Evolutionary conservation across 495 filamentous ascomycete species (phyloP).

Genomic region (Hypoxylon crocopeplum): DNA sequence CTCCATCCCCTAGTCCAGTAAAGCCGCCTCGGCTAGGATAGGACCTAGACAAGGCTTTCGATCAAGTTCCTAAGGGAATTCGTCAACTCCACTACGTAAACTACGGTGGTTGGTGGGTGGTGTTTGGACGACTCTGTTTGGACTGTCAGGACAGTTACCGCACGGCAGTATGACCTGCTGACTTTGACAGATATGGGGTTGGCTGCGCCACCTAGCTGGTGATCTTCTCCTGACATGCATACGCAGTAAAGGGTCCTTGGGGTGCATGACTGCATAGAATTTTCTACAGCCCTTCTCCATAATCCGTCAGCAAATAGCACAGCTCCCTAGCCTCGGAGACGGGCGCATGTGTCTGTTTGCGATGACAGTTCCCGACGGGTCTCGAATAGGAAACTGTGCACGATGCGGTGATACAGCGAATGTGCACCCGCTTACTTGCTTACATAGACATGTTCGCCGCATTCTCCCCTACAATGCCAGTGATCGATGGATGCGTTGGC

Average conservation of each 20-base stretch:
- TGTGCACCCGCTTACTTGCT: background rate
- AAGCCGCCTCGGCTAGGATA: background rate
- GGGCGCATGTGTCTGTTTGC: background rate
- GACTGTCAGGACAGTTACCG: too few species aligned
- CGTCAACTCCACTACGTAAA: too few species aligned
- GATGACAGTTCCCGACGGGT: slow-evolving; percentile 1
- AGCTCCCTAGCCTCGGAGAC: background rate
- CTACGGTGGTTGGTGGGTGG: too few species aligned
- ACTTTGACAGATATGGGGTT: slow-evolving; percentile 4
- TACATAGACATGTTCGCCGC: too few species aligned
- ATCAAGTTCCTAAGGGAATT: too few species aligned
- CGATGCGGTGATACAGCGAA: background rate
- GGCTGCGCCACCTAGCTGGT: slow-evolving; percentile 14
- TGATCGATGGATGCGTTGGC: slow-evolving; percentile 2
- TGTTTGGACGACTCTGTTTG: too few species aligned
- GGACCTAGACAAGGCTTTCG: slow-evolving; percentile 7
- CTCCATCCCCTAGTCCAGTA: background rate
- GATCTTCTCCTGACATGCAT: slow-evolving; percentile 3
- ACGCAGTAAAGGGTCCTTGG: background rate
- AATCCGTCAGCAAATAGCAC: slow-evolving; percentile 12
- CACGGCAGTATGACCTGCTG: slow-evolving; percentile 25
- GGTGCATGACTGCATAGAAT: slow-evolving; percentile 23
- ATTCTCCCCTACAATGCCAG: background rate
- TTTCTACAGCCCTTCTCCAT: slow-evolving; percentile 21
- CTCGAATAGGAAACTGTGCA: background rate